phyloP scores from a whole-genome alignment of 202 grass and related monocot species.

The Schoenoplectus tabernaemontani region DNA sequence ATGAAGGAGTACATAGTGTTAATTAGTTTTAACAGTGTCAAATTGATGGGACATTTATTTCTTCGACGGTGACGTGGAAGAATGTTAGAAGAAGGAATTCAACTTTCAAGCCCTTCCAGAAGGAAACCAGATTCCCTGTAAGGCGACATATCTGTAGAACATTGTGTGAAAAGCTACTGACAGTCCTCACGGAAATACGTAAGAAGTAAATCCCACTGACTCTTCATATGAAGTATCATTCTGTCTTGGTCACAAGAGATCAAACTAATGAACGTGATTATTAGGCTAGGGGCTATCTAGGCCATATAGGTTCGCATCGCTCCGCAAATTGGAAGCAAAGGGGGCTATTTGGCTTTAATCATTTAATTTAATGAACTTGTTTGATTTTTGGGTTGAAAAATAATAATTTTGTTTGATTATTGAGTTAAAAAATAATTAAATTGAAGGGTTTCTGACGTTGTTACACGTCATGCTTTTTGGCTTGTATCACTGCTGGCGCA shows the following conservation, averaged over 20 bases:
- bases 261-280: not conserved
- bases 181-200: too few relatives aligned
- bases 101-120: conserved; percentile 22
- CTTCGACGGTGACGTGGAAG: not conserved
- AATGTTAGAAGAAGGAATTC: conserved; percentile 4
- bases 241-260: not conserved
- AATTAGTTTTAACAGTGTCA: conserved; percentile 7
- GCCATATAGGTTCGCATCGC: conserved; percentile 1
- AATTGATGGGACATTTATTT: conserved; percentile 12
- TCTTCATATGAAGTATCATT: not conserved
- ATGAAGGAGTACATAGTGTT: too few relatives aligned
- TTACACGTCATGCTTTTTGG: conserved; percentile 9
- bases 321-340: conserved; percentile 11
- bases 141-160: not conserved
- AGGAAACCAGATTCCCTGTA: not conserved
- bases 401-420: not conserved
- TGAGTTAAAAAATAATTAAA: too few relatives aligned
- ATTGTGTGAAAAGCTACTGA: not conserved
- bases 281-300: not conserved
- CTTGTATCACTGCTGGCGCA: conserved; percentile 16
- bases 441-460: not conserved
- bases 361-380: not conserved
- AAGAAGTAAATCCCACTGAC: not conserved
- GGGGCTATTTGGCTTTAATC: conserved; percentile 6
- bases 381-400: conserved; percentile 1